These are phyloP conservation scores for Penicillium samsonianum DNA, from an alignment of 495 filamentous ascomycete species.

Conservation along the genomic window DNA sequence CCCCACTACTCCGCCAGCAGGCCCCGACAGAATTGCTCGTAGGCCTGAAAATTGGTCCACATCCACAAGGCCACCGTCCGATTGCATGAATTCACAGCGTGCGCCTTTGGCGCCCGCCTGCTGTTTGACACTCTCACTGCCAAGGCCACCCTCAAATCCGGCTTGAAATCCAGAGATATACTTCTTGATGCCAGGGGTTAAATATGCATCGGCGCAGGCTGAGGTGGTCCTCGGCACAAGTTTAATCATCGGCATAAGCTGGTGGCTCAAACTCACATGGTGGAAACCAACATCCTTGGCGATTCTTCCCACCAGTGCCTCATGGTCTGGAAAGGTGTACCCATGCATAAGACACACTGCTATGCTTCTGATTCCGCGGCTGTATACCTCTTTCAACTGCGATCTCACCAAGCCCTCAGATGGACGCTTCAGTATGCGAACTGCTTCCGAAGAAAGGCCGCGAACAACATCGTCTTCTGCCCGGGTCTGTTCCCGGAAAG, in stretches of 20 bases:
- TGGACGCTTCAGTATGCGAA: slow-evolving; percentile 42
- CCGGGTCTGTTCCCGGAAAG: background rate
- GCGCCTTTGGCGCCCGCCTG: slow-evolving; percentile 46
- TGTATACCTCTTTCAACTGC: slow-evolving; percentile 38
- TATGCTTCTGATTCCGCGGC: slow-evolving; percentile 42
- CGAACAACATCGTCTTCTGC: slow-evolving; percentile 21
- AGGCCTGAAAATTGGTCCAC: slow-evolving; percentile 51
- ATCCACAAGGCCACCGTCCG: slow-evolving; percentile 51
- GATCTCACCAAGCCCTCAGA: slow-evolving; percentile 25
- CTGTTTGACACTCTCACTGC: slow-evolving; percentile 28
- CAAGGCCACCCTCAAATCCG: slow-evolving; percentile 52
- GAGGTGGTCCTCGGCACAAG: slow-evolving; percentile 72
- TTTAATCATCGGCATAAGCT: slow-evolving; percentile 78
- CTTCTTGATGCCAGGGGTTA: slow-evolving; percentile 86
- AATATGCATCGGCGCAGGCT: slow-evolving; percentile 87
- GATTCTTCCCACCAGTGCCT: slow-evolving; percentile 25
- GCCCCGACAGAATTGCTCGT: slow-evolving; percentile 55
- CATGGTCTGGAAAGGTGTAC: slow-evolving; percentile 51
- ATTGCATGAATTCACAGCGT: slow-evolving; percentile 51
- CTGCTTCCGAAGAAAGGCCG: slow-evolving; percentile 36
- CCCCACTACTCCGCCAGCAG: slow-evolving; percentile 72
- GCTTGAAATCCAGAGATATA: slow-evolving; percentile 81
- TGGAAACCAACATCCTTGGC: slow-evolving; percentile 40
- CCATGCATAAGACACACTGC: slow-evolving; percentile 51
- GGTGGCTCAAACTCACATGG: slow-evolving; percentile 54